Evolutionary conservation across 371 early-diverging fungal species (phyloP).

Genomic region (Mortierella sp.): DNA sequence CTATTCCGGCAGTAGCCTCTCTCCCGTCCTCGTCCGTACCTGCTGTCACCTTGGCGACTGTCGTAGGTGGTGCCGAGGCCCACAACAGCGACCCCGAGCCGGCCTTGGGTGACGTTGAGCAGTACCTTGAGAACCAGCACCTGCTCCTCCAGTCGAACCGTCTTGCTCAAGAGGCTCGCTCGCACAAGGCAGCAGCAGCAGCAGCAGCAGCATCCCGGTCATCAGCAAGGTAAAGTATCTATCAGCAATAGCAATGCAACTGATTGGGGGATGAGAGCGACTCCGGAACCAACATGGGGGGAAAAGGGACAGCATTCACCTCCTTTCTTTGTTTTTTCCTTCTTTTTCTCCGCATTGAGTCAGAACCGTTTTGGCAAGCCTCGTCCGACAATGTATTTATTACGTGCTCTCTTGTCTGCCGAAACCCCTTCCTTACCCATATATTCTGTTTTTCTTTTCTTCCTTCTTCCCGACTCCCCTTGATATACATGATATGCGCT

Average conservation of each 20-base stretch:
- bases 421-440: neutral
- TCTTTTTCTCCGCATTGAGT: neutral
- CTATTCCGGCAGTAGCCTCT: neutral
- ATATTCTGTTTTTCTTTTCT: neutral
- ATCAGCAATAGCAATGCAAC: neutral
- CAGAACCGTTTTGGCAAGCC: neutral
- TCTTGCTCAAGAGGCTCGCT: neutral
- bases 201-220: neutral
- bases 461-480: neutral
- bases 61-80: slow-evolving; percentile 12
- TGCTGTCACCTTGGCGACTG: slow-evolving; percentile 12
- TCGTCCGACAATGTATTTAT: neutral
- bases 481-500: neutral
- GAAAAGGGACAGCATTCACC: neutral
- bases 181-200: neutral
- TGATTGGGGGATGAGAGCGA: neutral
- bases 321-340: neutral
- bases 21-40: neutral
- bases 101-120: slow-evolving; percentile 16
- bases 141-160: slow-evolving; percentile 22
- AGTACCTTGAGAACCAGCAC: slow-evolving; percentile 24
- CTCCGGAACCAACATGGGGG: neutral
- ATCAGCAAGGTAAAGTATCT: neutral
- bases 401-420: neutral
- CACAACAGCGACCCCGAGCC: slow-evolving; percentile 39